Conservation (phyloP, 2,329 filamentous ascomycete genomes). For the Ophiostoma pallidulum region DNA sequence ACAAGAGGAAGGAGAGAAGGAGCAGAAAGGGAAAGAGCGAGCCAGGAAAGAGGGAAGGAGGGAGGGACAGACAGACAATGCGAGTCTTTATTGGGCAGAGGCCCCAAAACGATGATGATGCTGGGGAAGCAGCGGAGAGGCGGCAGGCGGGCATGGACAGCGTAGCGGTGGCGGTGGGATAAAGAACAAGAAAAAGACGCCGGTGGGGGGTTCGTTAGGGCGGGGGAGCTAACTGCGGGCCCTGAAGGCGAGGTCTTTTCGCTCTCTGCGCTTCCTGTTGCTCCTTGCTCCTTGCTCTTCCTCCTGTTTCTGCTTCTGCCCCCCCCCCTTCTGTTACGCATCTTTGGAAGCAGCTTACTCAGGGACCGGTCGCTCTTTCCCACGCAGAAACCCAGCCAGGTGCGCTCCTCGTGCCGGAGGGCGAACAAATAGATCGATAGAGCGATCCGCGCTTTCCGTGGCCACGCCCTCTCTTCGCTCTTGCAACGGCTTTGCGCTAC, state of each 20-base stretch:
- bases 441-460: constrained; percentile 10
- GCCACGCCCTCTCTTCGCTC: too few species aligned
- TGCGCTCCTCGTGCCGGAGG: too few species aligned
- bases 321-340: too few species aligned
- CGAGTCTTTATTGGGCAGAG: constrained; percentile 1
- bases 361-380: constrained; percentile 9
- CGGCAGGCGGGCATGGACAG: constrained; percentile 1
- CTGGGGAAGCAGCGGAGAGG: constrained; percentile 5
- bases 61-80: constrained; percentile 7
- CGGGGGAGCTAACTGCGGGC: constrained; percentile 10
- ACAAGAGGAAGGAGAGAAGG: not conserved
- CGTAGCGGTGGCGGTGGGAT: not conserved
- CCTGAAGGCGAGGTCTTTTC: too few species aligned
- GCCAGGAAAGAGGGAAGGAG: not conserved
- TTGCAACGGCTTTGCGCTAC: too few species aligned
- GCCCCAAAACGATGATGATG: constrained; percentile 18
- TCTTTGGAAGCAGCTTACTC: constrained; percentile 8
- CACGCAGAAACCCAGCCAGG: constrained; percentile 9
- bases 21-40: not conserved
- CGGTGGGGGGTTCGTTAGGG: constrained; percentile 4
- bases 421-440: not conserved
- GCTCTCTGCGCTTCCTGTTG: too few species aligned
- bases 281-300: too few species aligned
- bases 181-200: constrained; percentile 2
- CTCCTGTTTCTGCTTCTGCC: too few species aligned